Conservation (phyloP, 768 basidiomycete species). For the Amanita exitialis region DNA sequence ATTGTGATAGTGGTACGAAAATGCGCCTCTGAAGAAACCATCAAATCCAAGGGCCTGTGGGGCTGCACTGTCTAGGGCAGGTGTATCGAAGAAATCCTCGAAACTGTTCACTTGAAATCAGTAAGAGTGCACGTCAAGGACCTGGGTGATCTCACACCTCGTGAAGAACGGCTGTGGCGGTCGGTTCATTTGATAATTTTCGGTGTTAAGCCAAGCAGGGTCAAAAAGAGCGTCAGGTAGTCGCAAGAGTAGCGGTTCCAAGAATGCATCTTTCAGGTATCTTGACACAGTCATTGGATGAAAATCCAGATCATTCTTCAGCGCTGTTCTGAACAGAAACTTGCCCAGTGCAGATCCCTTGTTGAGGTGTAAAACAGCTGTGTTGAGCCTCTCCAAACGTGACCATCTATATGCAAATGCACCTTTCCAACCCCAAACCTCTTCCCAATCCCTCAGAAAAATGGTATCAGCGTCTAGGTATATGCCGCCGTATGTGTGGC, state of each 20-base stretch:
- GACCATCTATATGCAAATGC: constrained; percentile 98
- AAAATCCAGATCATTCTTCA: constrained; percentile 92
- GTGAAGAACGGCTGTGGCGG: constrained; percentile 94
- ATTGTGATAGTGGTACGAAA: constrained; percentile 95
- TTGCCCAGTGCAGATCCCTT: constrained; percentile 86
- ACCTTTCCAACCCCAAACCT: constrained; percentile 93
- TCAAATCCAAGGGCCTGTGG: constrained; percentile 86
- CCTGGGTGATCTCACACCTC: constrained; percentile 36
- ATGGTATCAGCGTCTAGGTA: constrained; percentile 97
- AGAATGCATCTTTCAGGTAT: constrained; percentile 82
- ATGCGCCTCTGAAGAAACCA: constrained; percentile 94
- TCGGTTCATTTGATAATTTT: constrained; percentile 82
- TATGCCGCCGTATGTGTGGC: constrained; percentile 91
- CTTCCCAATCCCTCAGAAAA: constrained; percentile 96
- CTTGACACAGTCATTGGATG: constrained; percentile 93
- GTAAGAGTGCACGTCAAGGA: constrained; percentile 1
- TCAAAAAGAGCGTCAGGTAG: constrained; percentile 96
- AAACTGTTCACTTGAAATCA: constrained; percentile 34
- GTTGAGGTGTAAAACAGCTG: constrained; percentile 91
- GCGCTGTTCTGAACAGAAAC: constrained; percentile 88
- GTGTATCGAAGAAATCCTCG: constrained; percentile 82
- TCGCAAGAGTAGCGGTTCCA: constrained; percentile 77
- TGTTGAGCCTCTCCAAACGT: constrained; percentile 88
- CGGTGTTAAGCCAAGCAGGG: constrained; percentile 93
- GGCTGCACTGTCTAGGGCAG: constrained; percentile 59